Evolutionary conservation across 805 yeast genomes (phyloP).

Genomic region (Groenewaldozyma tartarivorans): DNA sequence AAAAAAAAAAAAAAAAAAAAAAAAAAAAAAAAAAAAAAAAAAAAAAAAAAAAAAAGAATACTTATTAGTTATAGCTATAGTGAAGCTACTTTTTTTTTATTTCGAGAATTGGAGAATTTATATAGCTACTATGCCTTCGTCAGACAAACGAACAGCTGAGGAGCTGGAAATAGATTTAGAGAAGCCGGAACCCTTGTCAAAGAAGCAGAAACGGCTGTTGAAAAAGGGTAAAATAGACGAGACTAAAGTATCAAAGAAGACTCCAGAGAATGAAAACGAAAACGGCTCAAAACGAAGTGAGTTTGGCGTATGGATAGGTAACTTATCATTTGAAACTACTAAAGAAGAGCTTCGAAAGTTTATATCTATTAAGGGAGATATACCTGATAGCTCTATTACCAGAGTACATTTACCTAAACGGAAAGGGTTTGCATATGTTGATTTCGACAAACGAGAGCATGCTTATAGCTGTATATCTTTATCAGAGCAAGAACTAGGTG

Average conservation of each 20-base stretch:
- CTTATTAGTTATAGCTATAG: no score
- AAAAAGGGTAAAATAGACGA: constrained; percentile 48
- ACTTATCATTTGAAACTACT: constrained; percentile 74
- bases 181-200: constrained; percentile 75
- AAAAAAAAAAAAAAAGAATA: background rate
- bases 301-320: constrained; percentile 91
- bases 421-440: constrained; percentile 80
- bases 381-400: constrained; percentile 46
- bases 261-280: constrained; percentile 20
- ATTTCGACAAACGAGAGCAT: constrained; percentile 53
- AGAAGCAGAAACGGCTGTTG: constrained; percentile 77
- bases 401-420: constrained; percentile 75
- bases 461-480: constrained; percentile 54
- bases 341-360: constrained; percentile 64
- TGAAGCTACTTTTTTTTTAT: no score
- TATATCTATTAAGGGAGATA: constrained; percentile 45
- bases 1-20: no score
- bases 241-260: constrained; percentile 32
- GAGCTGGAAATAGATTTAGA: constrained; percentile 33
- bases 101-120: no score
- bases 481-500: constrained; percentile 66
- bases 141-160: constrained; percentile 15
- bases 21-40: no score
- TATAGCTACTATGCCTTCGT: no score
- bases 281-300: constrained; percentile 31